A percentile compares a stretch with the other conserved stretches of the same genome.
phyloP scores from a whole-genome alignment of 2,329 filamentous ascomycete species.

The Lasiodiplodia citricola region DNA sequence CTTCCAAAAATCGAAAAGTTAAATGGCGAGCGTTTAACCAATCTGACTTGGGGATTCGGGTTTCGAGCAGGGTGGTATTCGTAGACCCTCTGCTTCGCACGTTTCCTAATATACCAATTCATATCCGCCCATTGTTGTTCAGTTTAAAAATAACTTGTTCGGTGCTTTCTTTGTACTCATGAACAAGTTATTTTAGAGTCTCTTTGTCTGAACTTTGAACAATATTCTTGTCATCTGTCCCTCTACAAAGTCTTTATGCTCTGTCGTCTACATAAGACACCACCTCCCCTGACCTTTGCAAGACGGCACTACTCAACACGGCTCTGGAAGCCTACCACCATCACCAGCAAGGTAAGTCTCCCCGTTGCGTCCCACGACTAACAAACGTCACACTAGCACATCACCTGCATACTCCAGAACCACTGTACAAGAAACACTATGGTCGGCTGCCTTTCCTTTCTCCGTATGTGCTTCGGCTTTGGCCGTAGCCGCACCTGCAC shows the following conservation, averaged over 20 bases:
- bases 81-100: neutral
- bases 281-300: neutral
- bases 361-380: neutral
- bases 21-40: neutral
- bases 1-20: neutral
- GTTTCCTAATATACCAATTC: neutral
- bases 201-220: neutral
- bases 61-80: neutral
- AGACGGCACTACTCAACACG: neutral
- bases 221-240: neutral
- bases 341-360: neutral
- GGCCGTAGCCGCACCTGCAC: neutral
- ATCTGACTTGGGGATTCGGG: neutral
- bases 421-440: too few species aligned
- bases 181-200: neutral
- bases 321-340: neutral
- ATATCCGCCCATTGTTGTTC: neutral
- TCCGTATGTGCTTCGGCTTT: neutral
- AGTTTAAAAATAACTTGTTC: neutral
- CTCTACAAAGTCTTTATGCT: neutral
- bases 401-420: neutral
- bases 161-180: neutral
- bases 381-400: neutral
- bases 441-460: too few species aligned
- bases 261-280: neutral